A percentile compares a stretch with the other conserved stretches of the same genome.
Evolutionary conservation across 192 early-diverging fungal species (phyloP).

Genomic region (Obelidium mucronatum): DNA sequence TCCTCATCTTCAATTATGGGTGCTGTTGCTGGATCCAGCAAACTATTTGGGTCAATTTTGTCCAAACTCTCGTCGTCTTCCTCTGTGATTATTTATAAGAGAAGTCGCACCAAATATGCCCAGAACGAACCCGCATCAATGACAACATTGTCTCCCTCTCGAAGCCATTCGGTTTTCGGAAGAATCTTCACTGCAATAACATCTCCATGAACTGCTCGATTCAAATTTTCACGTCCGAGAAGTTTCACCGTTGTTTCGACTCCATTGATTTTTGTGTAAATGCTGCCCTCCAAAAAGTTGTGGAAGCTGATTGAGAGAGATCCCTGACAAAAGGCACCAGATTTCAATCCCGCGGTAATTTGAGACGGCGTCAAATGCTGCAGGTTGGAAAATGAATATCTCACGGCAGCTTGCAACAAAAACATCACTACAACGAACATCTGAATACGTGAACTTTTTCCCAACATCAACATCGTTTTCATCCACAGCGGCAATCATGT

Average conservation of each 20-base stretch:
- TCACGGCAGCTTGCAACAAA: not conserved
- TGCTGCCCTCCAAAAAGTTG: conserved; percentile 89
- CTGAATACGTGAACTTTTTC: conserved; percentile 70
- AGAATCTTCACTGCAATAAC: conserved; percentile 86
- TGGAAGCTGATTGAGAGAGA: conserved; percentile 81
- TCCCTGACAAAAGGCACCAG: conserved; percentile 80
- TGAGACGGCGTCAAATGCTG: conserved; percentile 81
- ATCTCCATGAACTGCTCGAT: conserved; percentile 93
- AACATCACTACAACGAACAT: conserved; percentile 46
- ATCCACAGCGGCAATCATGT: conserved; percentile 79
- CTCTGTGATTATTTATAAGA: conserved; percentile 30
- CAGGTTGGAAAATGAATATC: too few species aligned
- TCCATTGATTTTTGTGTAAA: conserved; percentile 78
- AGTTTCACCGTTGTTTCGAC: conserved; percentile 79
- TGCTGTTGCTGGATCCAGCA: conserved; percentile 25
- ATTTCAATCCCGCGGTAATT: conserved; percentile 85
- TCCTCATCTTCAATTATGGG: not conserved
- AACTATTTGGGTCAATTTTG: conserved; percentile 29
- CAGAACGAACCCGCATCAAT: conserved; percentile 69
- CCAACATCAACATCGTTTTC: conserved; percentile 61
- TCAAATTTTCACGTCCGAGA: conserved; percentile 82
- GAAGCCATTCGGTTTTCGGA: conserved; percentile 86
- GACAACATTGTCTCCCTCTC: conserved; percentile 71
- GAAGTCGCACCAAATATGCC: not conserved
- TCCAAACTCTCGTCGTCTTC: conserved; percentile 61